Percentiles rank a stretch among this genome's conserved stretches.
Conservation (phyloP, 1,284 basidiomycete species). For the Melanopsichium pennsylvanicum region DNA sequence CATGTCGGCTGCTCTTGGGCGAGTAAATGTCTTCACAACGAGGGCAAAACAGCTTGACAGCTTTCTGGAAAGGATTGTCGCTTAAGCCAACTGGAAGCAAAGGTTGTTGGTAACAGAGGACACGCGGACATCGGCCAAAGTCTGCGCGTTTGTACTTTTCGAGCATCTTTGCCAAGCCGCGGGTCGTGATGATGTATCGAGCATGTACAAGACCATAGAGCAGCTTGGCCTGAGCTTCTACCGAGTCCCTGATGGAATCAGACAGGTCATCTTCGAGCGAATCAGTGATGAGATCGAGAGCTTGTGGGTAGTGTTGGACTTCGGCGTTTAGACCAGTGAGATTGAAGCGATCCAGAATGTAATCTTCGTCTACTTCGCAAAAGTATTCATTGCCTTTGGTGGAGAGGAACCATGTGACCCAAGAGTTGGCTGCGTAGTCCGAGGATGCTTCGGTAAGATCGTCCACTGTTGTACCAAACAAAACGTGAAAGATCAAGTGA, state of each 20-base stretch:
- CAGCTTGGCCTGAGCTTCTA: conserved; percentile 63
- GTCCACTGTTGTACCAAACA: conserved; percentile 71
- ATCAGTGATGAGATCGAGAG: conserved; percentile 88
- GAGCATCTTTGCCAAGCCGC: conserved; percentile 64
- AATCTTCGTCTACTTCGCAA: conserved; percentile 98
- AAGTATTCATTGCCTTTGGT: conserved; percentile 92
- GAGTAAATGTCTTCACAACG: conserved; percentile 65
- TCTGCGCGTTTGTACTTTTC: conserved; percentile 65
- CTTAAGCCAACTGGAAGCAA: conserved; percentile 62
- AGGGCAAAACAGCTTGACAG: conserved; percentile 64
- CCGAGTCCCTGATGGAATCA: conserved; percentile 57
- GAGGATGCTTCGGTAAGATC: conserved; percentile 85
- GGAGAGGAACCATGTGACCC: conserved; percentile 98
- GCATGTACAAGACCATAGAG: conserved; percentile 65
- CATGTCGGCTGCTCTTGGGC: conserved; percentile 63
- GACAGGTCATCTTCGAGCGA: conserved; percentile 62
- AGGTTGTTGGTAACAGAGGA: conserved; percentile 63
- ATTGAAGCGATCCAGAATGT: conserved; percentile 98
- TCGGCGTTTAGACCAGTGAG: conserved; percentile 96
- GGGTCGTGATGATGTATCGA: conserved; percentile 62
- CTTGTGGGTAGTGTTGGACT: conserved; percentile 91
- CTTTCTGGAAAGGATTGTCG: conserved; percentile 63
- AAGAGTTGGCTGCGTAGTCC: conserved; percentile 79
- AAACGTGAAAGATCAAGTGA: background rate
- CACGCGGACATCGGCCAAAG: conserved; percentile 64